Evolutionary conservation across 768 basidiomycete genomes (phyloP), one percentile per base, ranked within the genome.

Genomic region (Russula lepida): DNA sequence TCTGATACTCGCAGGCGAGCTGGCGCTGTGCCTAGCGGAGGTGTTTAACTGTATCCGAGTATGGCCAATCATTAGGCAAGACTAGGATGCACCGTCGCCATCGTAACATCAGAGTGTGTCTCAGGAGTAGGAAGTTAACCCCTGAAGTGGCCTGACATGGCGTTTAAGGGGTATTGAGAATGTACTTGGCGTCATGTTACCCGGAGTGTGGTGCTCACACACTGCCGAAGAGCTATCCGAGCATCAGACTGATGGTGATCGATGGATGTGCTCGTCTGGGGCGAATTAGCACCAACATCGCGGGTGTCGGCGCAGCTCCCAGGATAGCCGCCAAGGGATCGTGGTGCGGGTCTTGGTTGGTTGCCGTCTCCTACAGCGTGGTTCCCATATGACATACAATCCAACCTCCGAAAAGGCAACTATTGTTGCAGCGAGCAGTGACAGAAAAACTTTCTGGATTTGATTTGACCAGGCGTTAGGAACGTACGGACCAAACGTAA

Each of bases 321-420:
- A 54, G 54, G 9, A 21, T 23, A 1, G 25, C 12, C 30, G 13
- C 6, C 15, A 8, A 3, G 6, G 15, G 43, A 17, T 2, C 1
- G 51, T 46, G 28, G 28, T 11, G 27, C 3, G 30, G n/a, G 15
- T 25, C 6, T 32, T 33, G 17, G 21, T 2, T 13, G 6, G 50
- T 19, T 4, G 43, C 21, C 21, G 11, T 43, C 21, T 28, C 37
- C 27, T 28, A 19, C 54, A 27, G 21, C 81, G 77, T 32, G 83
- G 81, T 62, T 83, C 78, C 86, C 86, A 90, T 39, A 91, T 86
- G 64, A 88, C 74, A 71, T 83, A 91, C 13, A 92, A 74, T 0
- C 83, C 74, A 21, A 78, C 79, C 71, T 92, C 89, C 12, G 90
- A 78, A 3, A 82, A 71, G 5, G 88, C 88, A 25, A 92, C 84